Evolutionary conservation across 2,329 filamentous ascomycete species (phyloP).

Genomic region (Alternaria brassicicola): DNA sequence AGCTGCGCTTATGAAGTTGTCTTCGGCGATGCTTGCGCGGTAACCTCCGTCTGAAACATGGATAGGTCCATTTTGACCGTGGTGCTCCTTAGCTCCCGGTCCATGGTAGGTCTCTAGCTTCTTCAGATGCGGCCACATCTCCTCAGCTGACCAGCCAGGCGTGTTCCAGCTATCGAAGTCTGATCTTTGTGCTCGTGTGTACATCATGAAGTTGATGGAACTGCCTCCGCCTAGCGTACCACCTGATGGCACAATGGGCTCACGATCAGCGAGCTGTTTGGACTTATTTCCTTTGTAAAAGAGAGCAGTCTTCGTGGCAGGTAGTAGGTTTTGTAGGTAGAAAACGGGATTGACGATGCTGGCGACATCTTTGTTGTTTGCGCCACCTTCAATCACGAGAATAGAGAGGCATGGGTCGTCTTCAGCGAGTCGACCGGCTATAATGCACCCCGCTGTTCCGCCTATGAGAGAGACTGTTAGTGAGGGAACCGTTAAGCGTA

Average conservation of each 20-base stretch:
- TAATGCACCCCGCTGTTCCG: slow-evolving; percentile 53
- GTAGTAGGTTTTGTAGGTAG: slow-evolving; percentile 57
- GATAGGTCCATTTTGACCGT: slow-evolving; percentile 63
- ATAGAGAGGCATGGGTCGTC: slow-evolving; percentile 34
- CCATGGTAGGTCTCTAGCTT: slow-evolving; percentile 66
- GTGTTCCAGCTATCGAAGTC: slow-evolving; percentile 62
- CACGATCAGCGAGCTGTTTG: slow-evolving; percentile 55
- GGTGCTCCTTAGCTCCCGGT: slow-evolving; percentile 51
- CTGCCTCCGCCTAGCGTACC: slow-evolving; percentile 66
- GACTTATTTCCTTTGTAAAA: slow-evolving; percentile 60
- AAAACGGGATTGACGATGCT: slow-evolving; percentile 60
- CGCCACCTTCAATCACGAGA: slow-evolving; percentile 61
- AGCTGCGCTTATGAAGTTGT: slow-evolving; percentile 59
- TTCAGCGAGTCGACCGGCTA: slow-evolving; percentile 54
- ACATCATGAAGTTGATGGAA: slow-evolving; percentile 52
- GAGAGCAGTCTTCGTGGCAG: slow-evolving; percentile 57
- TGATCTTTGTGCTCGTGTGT: slow-evolving; percentile 53
- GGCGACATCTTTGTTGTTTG: slow-evolving; percentile 59
- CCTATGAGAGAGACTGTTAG: slow-evolving; percentile 10
- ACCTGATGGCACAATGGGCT: slow-evolving; percentile 52
- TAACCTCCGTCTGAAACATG: slow-evolving; percentile 61
- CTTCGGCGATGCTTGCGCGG: slow-evolving; percentile 49
- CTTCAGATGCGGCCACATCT: slow-evolving; percentile 60
- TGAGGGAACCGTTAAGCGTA: background rate
- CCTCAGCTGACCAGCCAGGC: slow-evolving; percentile 59